These are phyloP conservation scores for Glycine tomentella DNA, from an alignment of 306 rosid genomes.

Conservation along the genomic window DNA sequence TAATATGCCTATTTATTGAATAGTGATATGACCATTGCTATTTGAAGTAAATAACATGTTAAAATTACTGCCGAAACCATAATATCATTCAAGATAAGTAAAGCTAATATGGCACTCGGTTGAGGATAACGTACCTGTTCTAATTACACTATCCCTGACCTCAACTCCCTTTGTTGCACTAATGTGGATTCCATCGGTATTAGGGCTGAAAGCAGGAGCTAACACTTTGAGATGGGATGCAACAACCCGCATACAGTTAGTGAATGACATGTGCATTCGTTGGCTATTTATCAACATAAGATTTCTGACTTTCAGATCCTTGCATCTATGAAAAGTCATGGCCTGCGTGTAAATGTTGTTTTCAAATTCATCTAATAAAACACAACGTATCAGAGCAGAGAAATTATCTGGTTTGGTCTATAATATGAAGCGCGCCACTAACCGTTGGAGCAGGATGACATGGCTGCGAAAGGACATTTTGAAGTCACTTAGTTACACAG, in stretches of 20 bases:
- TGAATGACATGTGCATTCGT: slow-evolving; percentile 80
- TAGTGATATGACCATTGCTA: neutral
- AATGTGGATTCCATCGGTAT: slow-evolving; percentile 95
- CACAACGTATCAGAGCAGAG: neutral
- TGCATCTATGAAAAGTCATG: slow-evolving; percentile 75
- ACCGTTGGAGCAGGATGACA: slow-evolving; percentile 89
- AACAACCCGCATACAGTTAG: slow-evolving; percentile 69
- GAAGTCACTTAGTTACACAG: slow-evolving; percentile 42
- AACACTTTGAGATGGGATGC: slow-evolving; percentile 69
- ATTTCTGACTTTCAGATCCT: slow-evolving; percentile 64
- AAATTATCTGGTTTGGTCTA: slow-evolving; percentile 40
- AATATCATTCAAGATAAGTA: neutral
- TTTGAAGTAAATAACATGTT: neutral
- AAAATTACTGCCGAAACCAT: slow-evolving; percentile 6
- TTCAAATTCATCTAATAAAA: slow-evolving; percentile 36
- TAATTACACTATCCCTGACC: slow-evolving; percentile 62
- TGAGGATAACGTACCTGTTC: slow-evolving; percentile 66
- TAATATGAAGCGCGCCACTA: slow-evolving; percentile 52
- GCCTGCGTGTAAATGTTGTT: slow-evolving; percentile 68
- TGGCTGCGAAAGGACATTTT: slow-evolving; percentile 69
- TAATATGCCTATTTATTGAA: neutral
- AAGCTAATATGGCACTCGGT: slow-evolving; percentile 13
- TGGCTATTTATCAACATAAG: slow-evolving; percentile 78
- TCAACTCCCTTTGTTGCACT: slow-evolving; percentile 67
- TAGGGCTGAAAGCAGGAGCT: slow-evolving; percentile 84